Percentiles rank a stretch among this genome's conserved stretches.
Evolutionary conservation across 164 flowering plant species (phyloP).

Genomic region (Akebia trifoliata): DNA sequence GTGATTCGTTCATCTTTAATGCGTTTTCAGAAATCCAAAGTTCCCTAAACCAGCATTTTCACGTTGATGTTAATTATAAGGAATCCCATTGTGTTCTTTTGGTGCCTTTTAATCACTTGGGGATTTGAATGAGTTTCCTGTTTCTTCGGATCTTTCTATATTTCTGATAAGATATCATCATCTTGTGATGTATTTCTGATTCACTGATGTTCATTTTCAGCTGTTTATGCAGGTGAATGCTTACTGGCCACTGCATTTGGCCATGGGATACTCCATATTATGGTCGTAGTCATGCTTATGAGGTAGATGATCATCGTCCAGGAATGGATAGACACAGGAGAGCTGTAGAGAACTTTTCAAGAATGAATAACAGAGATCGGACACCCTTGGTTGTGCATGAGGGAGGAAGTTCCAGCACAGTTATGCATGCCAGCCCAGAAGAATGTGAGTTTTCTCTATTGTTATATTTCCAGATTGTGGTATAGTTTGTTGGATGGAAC

Average conservation of each 20-base stretch:
- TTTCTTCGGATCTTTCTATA: neutral
- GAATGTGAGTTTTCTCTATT: slow-evolving; percentile 50
- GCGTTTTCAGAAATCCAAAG: neutral
- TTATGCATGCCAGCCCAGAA: slow-evolving; percentile 25
- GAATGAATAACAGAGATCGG: slow-evolving; percentile 28
- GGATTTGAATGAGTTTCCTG: neutral
- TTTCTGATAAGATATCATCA: neutral
- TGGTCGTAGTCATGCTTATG: slow-evolving; percentile 37
- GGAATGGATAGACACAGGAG: slow-evolving; percentile 36
- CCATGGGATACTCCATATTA: slow-evolving; percentile 37
- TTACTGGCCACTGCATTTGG: slow-evolving; percentile 45
- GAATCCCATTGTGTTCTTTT: too few relatives aligned
- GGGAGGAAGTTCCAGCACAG: slow-evolving; percentile 34
- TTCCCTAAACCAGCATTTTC: neutral
- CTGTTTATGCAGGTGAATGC: slow-evolving; percentile 46
- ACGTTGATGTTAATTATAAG: too few relatives aligned
- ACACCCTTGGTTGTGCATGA: slow-evolving; percentile 29
- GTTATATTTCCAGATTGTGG: neutral
- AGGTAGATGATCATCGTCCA: slow-evolving; percentile 31
- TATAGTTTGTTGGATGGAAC: too few relatives aligned
- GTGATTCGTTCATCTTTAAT: neutral
- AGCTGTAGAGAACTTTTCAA: slow-evolving; percentile 33
- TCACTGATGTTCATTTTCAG: slow-evolving; percentile 4
- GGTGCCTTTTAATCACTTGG: too few relatives aligned
- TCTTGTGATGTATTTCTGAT: neutral